Conservation (phyloP, 208 protist genomes). For the Leishmania mexicana region DNA sequence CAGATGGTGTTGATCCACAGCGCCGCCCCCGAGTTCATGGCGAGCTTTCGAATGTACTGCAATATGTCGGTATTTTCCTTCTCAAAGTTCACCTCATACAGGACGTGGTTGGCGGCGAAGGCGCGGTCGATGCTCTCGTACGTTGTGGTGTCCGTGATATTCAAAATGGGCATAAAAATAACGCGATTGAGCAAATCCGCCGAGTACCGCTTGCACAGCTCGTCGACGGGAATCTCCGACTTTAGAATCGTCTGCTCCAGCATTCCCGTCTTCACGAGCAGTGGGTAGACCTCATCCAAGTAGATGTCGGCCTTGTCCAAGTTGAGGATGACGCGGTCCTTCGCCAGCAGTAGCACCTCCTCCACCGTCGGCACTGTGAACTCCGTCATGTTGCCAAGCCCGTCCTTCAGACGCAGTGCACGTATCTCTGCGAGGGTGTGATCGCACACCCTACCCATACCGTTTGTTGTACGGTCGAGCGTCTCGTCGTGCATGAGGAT, state of each 20-base stretch:
- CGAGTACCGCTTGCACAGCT: slow-evolving; percentile 45
- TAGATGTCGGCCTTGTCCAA: slow-evolving; percentile 77
- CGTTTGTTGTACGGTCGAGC: slow-evolving; percentile 56
- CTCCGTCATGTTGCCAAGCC: slow-evolving; percentile 74
- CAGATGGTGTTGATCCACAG: slow-evolving; percentile 80
- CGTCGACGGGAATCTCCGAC: slow-evolving; percentile 47
- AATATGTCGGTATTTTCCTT: slow-evolving; percentile 37
- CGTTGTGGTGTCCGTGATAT: slow-evolving; percentile 45
- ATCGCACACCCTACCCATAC: slow-evolving; percentile 45
- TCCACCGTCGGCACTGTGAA: slow-evolving; percentile 63
- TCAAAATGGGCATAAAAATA: slow-evolving; percentile 72
- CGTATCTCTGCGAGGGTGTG: slow-evolving; percentile 57
- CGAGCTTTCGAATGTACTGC: slow-evolving; percentile 42
- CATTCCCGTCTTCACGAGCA: slow-evolving; percentile 48
- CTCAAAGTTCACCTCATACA: slow-evolving; percentile 71
- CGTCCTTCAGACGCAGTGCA: slow-evolving; percentile 59
- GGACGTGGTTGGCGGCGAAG: slow-evolving; percentile 39
- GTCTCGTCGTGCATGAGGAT: slow-evolving; percentile 77
- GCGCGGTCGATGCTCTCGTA: slow-evolving; percentile 32
- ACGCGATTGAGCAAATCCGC: slow-evolving; percentile 43
- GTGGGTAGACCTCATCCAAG: slow-evolving; percentile 47
- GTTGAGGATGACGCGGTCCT: slow-evolving; percentile 47
- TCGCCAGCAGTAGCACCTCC: slow-evolving; percentile 46
- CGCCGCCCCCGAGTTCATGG: slow-evolving; percentile 30
- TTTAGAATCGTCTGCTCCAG: slow-evolving; percentile 62